Percentiles rank a stretch among this genome's conserved stretches.
These are phyloP conservation scores for Sindora glabra DNA, from an alignment of 306 rosid species.

Conservation along the genomic window DNA sequence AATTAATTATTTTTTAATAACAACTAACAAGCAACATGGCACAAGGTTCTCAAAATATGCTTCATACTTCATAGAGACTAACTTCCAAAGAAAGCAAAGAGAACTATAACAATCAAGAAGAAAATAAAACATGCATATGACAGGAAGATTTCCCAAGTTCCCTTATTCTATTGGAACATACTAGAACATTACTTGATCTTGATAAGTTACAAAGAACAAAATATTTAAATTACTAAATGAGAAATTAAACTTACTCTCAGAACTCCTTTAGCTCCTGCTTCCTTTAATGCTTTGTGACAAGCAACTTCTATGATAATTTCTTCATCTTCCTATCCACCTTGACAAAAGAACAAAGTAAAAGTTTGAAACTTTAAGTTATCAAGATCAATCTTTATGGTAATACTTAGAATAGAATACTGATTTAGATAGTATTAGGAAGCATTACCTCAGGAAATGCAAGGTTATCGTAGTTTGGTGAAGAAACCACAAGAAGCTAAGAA, in stretches of 20 bases:
- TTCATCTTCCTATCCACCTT: constrained; percentile 99
- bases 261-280: constrained; percentile 81
- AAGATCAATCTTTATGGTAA: not conserved
- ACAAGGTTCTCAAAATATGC: too few species aligned
- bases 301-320: constrained; percentile 77
- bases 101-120: too few species aligned
- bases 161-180: not conserved
- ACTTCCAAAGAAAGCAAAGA: too few species aligned
- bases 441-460: constrained; percentile 79
- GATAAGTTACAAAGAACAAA: not conserved
- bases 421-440: not conserved
- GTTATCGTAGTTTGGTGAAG: constrained; percentile 77
- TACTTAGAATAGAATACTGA: not conserved
- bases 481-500: constrained; percentile 85
- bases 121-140: too few species aligned
- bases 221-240: not conserved
- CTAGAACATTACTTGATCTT: not conserved
- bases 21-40: too few species aligned
- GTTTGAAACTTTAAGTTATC: not conserved
- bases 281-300: constrained; percentile 76
- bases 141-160: too few species aligned
- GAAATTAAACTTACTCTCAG: constrained; percentile 50
- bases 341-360: constrained; percentile 12
- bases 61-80: too few species aligned
- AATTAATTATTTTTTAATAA: too few species aligned